Evolutionary conservation across 257 asterid species (phyloP).

Genomic region (Solanum gracilifrons): DNA sequence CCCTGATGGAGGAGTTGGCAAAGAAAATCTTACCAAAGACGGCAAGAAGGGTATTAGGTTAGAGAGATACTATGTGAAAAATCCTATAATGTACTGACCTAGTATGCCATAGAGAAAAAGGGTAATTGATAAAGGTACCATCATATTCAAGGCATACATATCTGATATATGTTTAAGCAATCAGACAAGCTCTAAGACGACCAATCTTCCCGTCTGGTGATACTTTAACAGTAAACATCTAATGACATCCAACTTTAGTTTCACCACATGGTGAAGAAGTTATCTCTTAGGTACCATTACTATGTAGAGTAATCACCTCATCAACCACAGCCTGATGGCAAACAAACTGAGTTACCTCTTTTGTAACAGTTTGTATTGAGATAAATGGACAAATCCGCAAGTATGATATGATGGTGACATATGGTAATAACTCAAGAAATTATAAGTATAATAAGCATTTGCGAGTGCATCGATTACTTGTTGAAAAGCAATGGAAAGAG

Average conservation of each 20-base stretch:
- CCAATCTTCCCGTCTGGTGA: not conserved
- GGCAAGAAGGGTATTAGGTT: not conserved
- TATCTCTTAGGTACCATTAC: not conserved
- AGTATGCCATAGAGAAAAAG: not conserved
- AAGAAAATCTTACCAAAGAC: not conserved
- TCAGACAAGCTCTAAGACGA: not conserved
- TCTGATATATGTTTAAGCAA: not conserved
- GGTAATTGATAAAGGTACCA: not conserved
- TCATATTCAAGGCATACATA: not conserved
- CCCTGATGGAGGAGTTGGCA: not conserved
- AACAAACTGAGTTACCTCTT: not conserved
- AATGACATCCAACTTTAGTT: not conserved
- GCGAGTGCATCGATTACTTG: not conserved
- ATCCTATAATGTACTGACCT: not conserved
- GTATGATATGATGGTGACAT: not conserved
- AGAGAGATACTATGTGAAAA: not conserved
- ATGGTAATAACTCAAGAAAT: not conserved
- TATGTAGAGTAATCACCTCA: not conserved
- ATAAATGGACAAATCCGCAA: not conserved
- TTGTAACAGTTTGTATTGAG: not conserved
- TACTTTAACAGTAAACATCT: not conserved
- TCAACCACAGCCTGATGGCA: not conserved
- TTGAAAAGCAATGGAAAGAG: not conserved
- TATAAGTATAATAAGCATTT: not conserved
- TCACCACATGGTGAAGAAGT: not conserved